These are phyloP conservation scores for Aureobasidium vineae DNA, from an alignment of 2,329 filamentous ascomycete species.

Conservation along the genomic window DNA sequence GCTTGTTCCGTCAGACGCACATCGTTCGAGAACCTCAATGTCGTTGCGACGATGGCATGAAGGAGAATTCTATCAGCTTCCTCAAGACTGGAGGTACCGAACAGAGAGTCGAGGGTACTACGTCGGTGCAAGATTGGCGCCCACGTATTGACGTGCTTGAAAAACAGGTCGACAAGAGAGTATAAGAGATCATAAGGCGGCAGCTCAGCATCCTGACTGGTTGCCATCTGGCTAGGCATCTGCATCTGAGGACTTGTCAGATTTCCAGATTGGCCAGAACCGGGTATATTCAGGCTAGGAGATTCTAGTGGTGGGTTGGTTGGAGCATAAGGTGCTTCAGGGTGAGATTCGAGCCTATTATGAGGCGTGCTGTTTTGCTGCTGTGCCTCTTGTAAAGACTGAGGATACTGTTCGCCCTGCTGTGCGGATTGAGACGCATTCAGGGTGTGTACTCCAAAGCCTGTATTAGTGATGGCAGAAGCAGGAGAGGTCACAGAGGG, in stretches of 20 bases:
- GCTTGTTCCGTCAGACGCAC: constrained; percentile 69
- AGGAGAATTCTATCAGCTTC: constrained; percentile 80
- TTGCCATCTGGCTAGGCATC: constrained; percentile 32
- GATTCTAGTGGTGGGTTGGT: constrained; percentile 54
- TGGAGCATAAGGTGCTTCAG: constrained; percentile 35
- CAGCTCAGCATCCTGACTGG: constrained; percentile 49
- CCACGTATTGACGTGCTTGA: constrained; percentile 65
- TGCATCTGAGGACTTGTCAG: not conserved
- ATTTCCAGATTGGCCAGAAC: constrained; percentile 38
- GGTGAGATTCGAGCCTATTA: constrained; percentile 24
- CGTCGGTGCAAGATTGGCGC: constrained; percentile 88
- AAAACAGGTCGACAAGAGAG: constrained; percentile 60
- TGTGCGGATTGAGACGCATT: not conserved
- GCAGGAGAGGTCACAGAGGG: constrained; percentile 29
- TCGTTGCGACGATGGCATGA: constrained; percentile 86
- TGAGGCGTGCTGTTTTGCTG: constrained; percentile 29
- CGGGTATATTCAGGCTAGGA: constrained; percentile 56
- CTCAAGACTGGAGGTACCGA: constrained; percentile 71
- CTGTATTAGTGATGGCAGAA: constrained; percentile 2
- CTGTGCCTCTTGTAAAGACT: constrained; percentile 27
- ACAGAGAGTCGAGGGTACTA: constrained; percentile 76
- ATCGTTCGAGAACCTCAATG: constrained; percentile 79
- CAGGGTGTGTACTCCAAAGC: not conserved
- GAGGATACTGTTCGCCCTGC: constrained; percentile 3
- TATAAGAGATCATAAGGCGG: constrained; percentile 62